These are phyloP conservation scores for Bipolaris victoriae DNA, from an alignment of 2,329 filamentous ascomycete genomes.

Conservation along the genomic window DNA sequence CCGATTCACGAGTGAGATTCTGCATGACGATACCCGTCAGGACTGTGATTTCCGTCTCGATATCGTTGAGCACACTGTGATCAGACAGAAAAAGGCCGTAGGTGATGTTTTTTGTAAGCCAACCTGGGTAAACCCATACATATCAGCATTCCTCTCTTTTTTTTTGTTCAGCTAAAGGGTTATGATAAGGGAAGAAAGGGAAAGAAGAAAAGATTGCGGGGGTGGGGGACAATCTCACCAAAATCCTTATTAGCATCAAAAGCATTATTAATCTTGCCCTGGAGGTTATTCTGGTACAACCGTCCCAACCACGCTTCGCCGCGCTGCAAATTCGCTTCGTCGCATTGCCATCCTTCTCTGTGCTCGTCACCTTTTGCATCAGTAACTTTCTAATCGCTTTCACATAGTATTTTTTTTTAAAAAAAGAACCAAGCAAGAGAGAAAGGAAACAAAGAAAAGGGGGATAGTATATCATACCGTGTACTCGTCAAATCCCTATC, in stretches of 20 bases:
- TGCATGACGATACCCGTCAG: constrained; percentile 64
- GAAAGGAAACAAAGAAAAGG: background rate
- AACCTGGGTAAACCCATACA: constrained; percentile 42
- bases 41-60: constrained; percentile 63
- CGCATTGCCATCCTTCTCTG: constrained; percentile 63
- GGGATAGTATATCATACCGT: constrained; percentile 39
- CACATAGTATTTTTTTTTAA: too few relatives aligned
- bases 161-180: too few relatives aligned
- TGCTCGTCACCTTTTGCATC: background rate
- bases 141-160: constrained; percentile 2
- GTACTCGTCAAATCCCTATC: constrained; percentile 64
- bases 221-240: constrained; percentile 23
- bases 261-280: constrained; percentile 43
- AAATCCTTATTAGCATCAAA: constrained; percentile 57
- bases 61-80: constrained; percentile 59
- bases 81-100: constrained; percentile 66
- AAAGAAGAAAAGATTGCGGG: too few relatives aligned
- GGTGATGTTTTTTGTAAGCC: constrained; percentile 62
- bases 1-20: constrained; percentile 59
- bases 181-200: too few relatives aligned
- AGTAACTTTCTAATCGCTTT: background rate
- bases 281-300: constrained; percentile 61
- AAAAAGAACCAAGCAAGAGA: too few relatives aligned
- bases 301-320: constrained; percentile 63
- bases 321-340: constrained; percentile 60